These are phyloP conservation scores for Ambrosia hybrid DNA, from an alignment of 140 eudicot species.

Conservation along the genomic window DNA sequence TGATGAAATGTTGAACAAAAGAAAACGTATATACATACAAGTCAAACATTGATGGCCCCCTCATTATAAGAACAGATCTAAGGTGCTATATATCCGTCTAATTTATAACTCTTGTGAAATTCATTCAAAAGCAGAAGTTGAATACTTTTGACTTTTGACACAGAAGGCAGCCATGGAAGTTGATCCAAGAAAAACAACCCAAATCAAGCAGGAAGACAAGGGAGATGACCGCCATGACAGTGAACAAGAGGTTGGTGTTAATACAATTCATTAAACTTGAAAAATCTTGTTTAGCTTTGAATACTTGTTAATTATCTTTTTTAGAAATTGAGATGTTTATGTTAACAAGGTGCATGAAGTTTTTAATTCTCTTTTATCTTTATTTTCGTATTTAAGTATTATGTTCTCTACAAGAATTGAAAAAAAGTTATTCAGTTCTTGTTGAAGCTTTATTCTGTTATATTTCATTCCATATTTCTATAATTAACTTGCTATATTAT, in stretches of 20 bases:
- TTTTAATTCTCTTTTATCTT: too few relatives aligned
- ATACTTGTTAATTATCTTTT: not conserved
- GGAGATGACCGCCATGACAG: constrained; percentile 29
- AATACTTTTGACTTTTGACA: constrained; percentile 20
- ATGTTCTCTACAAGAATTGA: not conserved
- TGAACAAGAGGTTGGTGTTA: constrained; percentile 25
- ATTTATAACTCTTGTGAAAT: constrained; percentile 13
- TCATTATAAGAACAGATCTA: constrained; percentile 45
- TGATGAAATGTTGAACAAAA: constrained; percentile 30
- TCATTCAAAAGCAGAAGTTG: constrained; percentile 5
- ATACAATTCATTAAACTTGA: constrained; percentile 7
- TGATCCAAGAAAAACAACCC: constrained; percentile 24
- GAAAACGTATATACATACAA: constrained; percentile 38
- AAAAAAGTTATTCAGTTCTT: not conserved
- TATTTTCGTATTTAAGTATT: not conserved
- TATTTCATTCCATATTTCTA: not conserved
- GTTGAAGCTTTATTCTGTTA: not conserved
- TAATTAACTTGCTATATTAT: not conserved
- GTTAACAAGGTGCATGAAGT: too few relatives aligned
- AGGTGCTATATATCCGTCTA: constrained; percentile 22
- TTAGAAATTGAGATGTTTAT: not conserved
- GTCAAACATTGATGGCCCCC: constrained; percentile 61
- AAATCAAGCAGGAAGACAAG: constrained; percentile 41
- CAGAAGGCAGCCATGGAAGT: constrained; percentile 37
- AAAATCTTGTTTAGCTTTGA: not conserved